These are phyloP conservation scores for Setaria viridis DNA, from an alignment of 202 grass and related monocot genomes.

Conservation along the genomic window DNA sequence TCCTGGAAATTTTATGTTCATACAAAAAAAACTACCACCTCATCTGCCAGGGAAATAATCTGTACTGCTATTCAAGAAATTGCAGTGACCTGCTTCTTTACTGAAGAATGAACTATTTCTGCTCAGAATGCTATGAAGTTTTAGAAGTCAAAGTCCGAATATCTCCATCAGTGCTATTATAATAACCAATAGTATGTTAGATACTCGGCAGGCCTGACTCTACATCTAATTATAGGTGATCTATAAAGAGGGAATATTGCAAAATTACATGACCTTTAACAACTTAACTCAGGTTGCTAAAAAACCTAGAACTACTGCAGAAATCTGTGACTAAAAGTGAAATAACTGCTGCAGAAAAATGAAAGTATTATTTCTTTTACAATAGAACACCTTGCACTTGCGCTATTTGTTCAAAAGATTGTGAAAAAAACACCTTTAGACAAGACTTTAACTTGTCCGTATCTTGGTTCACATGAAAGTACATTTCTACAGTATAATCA, in stretches of 20 bases:
- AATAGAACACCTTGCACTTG: background rate
- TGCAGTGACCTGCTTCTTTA: constrained; percentile 2
- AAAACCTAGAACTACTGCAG: background rate
- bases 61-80: background rate
- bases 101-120: constrained; percentile 8
- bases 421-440: background rate
- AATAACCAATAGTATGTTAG: constrained; percentile 1
- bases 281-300: constrained; percentile 17
- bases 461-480: background rate
- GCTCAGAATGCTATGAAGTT: background rate
- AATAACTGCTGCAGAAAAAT: background rate
- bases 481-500: background rate
- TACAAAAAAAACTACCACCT: background rate
- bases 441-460: background rate
- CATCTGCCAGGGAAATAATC: background rate
- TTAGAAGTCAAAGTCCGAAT: constrained; percentile 5
- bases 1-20: background rate
- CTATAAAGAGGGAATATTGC: constrained; percentile 2
- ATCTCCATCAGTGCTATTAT: background rate
- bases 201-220: constrained; percentile 8
- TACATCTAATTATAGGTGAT: background rate
- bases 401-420: background rate
- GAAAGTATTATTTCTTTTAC: background rate
- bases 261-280: background rate
- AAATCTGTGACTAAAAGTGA: background rate